Evolutionary conservation across 1,284 basidiomycete species (phyloP).

Genomic region (Papiliotrema nemorosa): DNA sequence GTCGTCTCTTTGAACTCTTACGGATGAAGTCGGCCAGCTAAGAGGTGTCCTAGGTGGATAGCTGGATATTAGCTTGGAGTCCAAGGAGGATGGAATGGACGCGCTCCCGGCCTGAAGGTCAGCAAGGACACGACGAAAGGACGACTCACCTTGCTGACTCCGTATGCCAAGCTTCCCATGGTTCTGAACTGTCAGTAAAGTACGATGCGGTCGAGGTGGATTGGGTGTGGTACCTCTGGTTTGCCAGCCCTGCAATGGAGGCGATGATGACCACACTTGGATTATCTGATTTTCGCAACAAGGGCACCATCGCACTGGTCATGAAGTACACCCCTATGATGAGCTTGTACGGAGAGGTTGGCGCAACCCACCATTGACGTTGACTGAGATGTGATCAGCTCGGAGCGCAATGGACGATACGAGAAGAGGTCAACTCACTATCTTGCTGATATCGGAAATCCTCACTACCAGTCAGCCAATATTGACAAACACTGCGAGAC

Average conservation of each 20-base stretch:
- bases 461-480: slow-evolving; percentile 17
- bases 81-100: not conserved
- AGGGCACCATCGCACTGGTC: slow-evolving; percentile 39
- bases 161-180: slow-evolving; percentile 26
- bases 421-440: slow-evolving; percentile 17
- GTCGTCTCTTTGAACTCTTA: no score
- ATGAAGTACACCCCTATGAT: slow-evolving; percentile 38
- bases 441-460: slow-evolving; percentile 35
- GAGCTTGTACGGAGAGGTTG: not conserved
- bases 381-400: slow-evolving; percentile 18
- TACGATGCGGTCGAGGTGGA: not conserved
- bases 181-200: slow-evolving; percentile 6
- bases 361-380: slow-evolving; percentile 27
- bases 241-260: slow-evolving; percentile 40
- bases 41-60: slow-evolving; percentile 31
- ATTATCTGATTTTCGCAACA: slow-evolving; percentile 37
- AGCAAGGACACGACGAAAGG: not conserved
- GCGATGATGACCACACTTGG: slow-evolving; percentile 44
- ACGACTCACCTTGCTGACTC: slow-evolving; percentile 19
- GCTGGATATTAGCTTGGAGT: slow-evolving; percentile 6
- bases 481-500: not conserved
- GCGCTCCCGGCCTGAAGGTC: slow-evolving; percentile 2
- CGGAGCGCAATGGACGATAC: not conserved
- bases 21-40: slow-evolving; percentile 35
- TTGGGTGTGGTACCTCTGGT: slow-evolving; percentile 40